Evolutionary conservation across 2,329 filamentous ascomycete genomes (phyloP).

Genomic region (Xylaria sp.): DNA sequence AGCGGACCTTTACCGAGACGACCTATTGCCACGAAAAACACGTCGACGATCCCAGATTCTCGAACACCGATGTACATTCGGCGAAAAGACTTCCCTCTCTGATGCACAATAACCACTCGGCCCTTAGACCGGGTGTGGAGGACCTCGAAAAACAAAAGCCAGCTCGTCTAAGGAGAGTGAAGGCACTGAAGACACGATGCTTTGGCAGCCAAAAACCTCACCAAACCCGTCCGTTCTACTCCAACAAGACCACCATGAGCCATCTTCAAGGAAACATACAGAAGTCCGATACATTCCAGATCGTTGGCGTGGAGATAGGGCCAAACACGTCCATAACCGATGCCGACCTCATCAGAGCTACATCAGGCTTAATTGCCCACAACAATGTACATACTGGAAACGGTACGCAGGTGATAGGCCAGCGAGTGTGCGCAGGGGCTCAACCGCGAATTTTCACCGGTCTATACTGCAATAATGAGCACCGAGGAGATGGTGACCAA

Average conservation of each 20-base stretch:
- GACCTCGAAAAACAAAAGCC: not conserved
- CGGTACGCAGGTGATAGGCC: constrained; percentile 17
- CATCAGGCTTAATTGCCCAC: constrained; percentile 1
- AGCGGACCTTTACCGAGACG: not conserved
- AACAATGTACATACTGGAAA: constrained; percentile 4
- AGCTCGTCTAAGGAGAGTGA: not conserved
- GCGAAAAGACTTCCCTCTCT: not conserved
- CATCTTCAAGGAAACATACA: constrained; percentile 19
- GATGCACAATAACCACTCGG: not conserved
- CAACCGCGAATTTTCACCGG: constrained; percentile 1
- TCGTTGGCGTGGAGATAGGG: constrained; percentile 11
- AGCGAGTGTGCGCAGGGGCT: constrained; percentile 11
- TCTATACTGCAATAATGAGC: constrained; percentile 5
- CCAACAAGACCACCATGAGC: not conserved
- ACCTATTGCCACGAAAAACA: not conserved
- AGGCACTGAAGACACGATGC: not conserved
- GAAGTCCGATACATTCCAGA: not conserved
- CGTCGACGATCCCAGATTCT: not conserved
- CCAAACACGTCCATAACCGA: constrained; percentile 11
- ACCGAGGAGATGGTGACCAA: constrained; percentile 5
- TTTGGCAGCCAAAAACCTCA: not conserved
- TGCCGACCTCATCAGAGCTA: constrained; percentile 4
- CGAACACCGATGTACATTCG: not conserved
- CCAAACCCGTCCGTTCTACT: not conserved
- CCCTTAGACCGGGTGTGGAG: not conserved